Percentiles rank a stretch among this genome's conserved stretches.
These are phyloP conservation scores for Aspergillus bertholletiae DNA, from an alignment of 495 filamentous ascomycete species.

Conservation along the genomic window DNA sequence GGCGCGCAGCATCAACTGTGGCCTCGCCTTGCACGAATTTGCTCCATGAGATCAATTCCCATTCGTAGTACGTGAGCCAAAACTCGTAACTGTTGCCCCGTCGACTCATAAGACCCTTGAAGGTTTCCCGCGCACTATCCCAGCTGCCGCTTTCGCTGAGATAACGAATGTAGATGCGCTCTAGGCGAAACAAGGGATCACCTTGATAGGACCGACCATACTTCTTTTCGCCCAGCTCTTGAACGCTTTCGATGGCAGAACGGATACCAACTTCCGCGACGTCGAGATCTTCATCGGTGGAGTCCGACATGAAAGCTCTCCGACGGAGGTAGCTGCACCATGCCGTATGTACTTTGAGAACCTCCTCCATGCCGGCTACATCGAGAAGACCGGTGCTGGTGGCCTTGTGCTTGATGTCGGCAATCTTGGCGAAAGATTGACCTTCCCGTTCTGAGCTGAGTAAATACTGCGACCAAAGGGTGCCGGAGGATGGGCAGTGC, in stretches of 20 bases:
- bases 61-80: conserved; percentile 86
- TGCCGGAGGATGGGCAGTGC: conserved; percentile 89
- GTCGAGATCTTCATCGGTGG: conserved; percentile 85
- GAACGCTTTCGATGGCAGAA: conserved; percentile 77
- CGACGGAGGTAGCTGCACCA: conserved; percentile 94
- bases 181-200: conserved; percentile 81
- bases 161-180: conserved; percentile 88
- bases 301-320: conserved; percentile 68
- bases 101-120: conserved; percentile 63
- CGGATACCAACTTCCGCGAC: conserved; percentile 86
- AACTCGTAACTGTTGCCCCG: conserved; percentile 81
- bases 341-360: conserved; percentile 81
- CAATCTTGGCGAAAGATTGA: conserved; percentile 71
- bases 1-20: conserved; percentile 42
- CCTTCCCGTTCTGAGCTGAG: conserved; percentile 74
- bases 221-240: conserved; percentile 69
- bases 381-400: conserved; percentile 77
- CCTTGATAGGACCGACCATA: conserved; percentile 75
- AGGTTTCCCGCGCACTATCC: conserved; percentile 65
- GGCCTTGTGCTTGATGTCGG: conserved; percentile 86
- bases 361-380: conserved; percentile 71
- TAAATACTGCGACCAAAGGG: conserved; percentile 85
- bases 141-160: conserved; percentile 71
- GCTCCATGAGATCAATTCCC: conserved; percentile 76
- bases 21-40: conserved; percentile 50